Evolutionary conservation across 495 filamentous ascomycete species (phyloP), one percentile per base, ranked within the genome.

Genomic region (Neurospora sp.): DNA sequence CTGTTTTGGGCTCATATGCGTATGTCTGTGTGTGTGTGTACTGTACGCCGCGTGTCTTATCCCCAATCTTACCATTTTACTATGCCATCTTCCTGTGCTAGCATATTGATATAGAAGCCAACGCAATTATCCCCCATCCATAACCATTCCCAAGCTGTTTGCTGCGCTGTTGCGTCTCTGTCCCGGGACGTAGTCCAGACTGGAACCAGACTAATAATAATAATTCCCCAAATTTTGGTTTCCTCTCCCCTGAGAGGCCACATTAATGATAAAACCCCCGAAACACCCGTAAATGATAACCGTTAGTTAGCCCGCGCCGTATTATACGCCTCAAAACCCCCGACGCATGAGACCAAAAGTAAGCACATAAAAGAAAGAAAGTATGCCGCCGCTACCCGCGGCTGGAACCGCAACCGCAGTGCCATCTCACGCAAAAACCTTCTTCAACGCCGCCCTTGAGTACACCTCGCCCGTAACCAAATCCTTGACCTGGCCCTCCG

Each of bases 401-500:
- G 31, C 31, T 35, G 31, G 31, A 35, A 35, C 31, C 31, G 31
- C 31, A 35, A 35, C 31, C 31, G 31, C 31, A 35, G 4, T 35
- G 31, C 31, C 31, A 0, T 35, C 27, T 65, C 27, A 65, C 16
- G 53, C 97, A 79, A 90, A 99, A 27, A 98, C 94, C 82, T 97
- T 98, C 86, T 91, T 92, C 72, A 97, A 81, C 70, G 89, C 84
- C 1, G 80, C 82, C 71, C 82, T 81, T 9, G 82, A 79, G 74
- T 87, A 97, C 12, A 90, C 81, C 74, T 92, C 87, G 3, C 91
- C 90, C 3, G 90, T 93, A 22, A 90, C 91, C 69, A 94, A 89
- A 81, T 99, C 96, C 82, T 93, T 94, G 22, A 97, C 87, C 77
- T 87, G 86, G 45, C 88, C 89, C 12, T 83, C 74, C n/a, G 78